phyloP scores from a whole-genome alignment of 73 alveolate genomes.

The Uronychia setigera region DNA sequence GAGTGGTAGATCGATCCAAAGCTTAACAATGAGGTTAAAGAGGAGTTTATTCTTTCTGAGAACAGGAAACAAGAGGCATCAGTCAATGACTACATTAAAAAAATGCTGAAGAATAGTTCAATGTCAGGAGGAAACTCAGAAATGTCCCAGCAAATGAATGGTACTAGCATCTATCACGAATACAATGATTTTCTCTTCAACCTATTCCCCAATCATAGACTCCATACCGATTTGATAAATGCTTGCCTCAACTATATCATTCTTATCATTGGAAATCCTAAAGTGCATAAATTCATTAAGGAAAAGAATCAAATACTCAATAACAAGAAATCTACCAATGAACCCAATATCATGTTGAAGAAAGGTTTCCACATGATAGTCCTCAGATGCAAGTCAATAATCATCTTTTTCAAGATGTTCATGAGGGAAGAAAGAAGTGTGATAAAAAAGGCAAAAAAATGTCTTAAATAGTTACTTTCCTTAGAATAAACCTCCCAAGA shows the following conservation, averaged over 20 bases:
- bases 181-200: constrained; percentile 44
- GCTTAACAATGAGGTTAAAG: neutral
- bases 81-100: neutral
- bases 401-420: constrained; percentile 54
- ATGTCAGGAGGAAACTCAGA: neutral
- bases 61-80: neutral
- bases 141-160: neutral
- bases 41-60: neutral
- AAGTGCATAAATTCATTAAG: neutral
- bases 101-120: neutral
- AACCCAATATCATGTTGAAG: neutral
- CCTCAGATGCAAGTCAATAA: constrained; percentile 36
- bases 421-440: constrained; percentile 40
- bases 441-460: constrained; percentile 31
- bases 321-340: neutral
- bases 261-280: neutral
- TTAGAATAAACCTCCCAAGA: constrained; percentile 42
- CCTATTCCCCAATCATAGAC: constrained; percentile 47
- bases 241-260: constrained; percentile 16
- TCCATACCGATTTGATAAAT: constrained; percentile 47
- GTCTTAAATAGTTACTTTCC: constrained; percentile 20
- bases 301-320: neutral
- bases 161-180: constrained; percentile 11
- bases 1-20: neutral
- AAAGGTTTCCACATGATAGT: constrained; percentile 38